phyloP scores from a whole-genome alignment of 2,329 filamentous ascomycete species.

The Reticulascus tulasneorum region DNA sequence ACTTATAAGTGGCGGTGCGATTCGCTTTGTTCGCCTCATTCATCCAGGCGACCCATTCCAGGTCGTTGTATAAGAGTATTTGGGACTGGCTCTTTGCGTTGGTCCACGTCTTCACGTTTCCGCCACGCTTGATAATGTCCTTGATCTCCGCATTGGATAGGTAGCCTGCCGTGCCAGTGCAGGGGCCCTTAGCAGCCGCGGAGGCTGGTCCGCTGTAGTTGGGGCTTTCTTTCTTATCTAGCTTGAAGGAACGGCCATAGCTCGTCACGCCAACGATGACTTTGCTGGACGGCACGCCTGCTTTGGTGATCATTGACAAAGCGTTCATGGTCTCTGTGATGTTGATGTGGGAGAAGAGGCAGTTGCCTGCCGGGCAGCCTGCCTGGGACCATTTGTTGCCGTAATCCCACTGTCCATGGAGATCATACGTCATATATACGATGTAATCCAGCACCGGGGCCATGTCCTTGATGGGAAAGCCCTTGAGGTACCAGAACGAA shows the following conservation, averaged over 20 bases:
- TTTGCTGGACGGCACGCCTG: slow-evolving; percentile 24
- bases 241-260: slow-evolving; percentile 29
- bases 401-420: slow-evolving; percentile 26
- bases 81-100: slow-evolving; percentile 3
- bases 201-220: slow-evolving; percentile 20
- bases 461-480: slow-evolving; percentile 29
- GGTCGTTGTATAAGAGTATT: slow-evolving; percentile 8
- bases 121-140: not conserved
- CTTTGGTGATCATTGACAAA: slow-evolving; percentile 32
- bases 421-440: slow-evolving; percentile 30
- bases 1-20: slow-evolving; percentile 16
- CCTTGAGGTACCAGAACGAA: slow-evolving; percentile 35
- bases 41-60: slow-evolving; percentile 27
- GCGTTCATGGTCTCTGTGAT: slow-evolving; percentile 29
- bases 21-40: slow-evolving; percentile 18
- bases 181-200: slow-evolving; percentile 19
- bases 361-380: slow-evolving; percentile 24
- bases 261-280: slow-evolving; percentile 25
- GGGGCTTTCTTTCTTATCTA: too few relatives aligned
- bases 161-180: slow-evolving; percentile 15
- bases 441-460: slow-evolving; percentile 25
- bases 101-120: not conserved
- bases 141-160: not conserved
- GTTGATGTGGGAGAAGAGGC: slow-evolving; percentile 35
- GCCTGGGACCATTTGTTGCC: slow-evolving; percentile 20